phyloP scores from a whole-genome alignment of 306 rosid species.

The Morella rubra region DNA sequence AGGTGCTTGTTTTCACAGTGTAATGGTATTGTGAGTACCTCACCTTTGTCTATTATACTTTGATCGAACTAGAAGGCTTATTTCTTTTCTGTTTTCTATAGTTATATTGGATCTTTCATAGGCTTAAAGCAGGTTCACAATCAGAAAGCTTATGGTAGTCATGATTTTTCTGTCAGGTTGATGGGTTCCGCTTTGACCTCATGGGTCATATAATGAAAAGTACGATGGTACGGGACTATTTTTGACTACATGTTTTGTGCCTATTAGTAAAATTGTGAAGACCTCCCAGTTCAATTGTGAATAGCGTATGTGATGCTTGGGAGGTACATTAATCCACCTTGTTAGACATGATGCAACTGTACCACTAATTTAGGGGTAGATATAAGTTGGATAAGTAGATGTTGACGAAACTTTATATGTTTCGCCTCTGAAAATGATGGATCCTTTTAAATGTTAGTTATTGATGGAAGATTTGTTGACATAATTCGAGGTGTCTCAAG shows the following conservation, averaged over 20 bases:
- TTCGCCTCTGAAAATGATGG: neutral
- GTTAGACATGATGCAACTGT: neutral
- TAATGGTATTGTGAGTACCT: conserved; percentile 24
- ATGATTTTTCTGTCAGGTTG: conserved; percentile 56
- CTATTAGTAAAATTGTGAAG: conserved; percentile 7
- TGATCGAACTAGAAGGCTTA: conserved; percentile 12
- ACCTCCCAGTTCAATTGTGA: conserved; percentile 8
- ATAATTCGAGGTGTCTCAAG: neutral
- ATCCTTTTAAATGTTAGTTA: neutral
- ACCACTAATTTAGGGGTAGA: neutral
- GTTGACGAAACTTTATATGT: neutral
- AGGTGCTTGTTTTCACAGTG: conserved; percentile 52
- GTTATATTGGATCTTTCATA: neutral
- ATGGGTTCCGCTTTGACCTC: conserved; percentile 95
- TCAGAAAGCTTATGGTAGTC: too few species aligned
- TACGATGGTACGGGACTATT: conserved; percentile 68
- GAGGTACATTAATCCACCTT: neutral
- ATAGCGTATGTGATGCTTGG: neutral
- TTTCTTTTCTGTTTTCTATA: conserved; percentile 16
- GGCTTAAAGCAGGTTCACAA: conserved; percentile 8
- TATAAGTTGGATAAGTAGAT: neutral
- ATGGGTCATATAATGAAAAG: conserved; percentile 98
- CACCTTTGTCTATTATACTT: conserved; percentile 5
- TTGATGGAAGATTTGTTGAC: neutral
- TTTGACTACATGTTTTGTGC: conserved; percentile 19